phyloP scores from a whole-genome alignment of 2,329 filamentous ascomycete genomes.

The Sclerotinia nivalis region DNA sequence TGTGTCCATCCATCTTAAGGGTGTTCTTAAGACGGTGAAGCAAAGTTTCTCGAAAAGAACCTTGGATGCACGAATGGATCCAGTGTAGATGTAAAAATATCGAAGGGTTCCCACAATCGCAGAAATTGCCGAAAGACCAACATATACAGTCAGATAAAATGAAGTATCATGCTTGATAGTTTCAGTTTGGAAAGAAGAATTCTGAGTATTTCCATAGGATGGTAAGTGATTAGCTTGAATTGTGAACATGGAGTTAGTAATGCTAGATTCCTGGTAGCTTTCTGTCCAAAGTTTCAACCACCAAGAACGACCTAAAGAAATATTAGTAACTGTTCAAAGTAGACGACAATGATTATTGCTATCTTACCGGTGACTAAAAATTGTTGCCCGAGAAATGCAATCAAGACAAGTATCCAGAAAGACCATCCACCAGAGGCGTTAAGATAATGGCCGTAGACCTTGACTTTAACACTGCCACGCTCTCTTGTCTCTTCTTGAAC shows the following conservation, averaged over 20 bases:
- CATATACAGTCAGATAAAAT: constrained; percentile 70
- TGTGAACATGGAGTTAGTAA: constrained; percentile 45
- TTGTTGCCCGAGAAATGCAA: constrained; percentile 58
- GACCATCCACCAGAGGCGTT: constrained; percentile 62
- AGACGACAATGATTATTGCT: background rate
- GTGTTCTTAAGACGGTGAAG: constrained; percentile 67
- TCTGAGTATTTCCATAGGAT: constrained; percentile 12
- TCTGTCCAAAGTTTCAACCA: constrained; percentile 66
- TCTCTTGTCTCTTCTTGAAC: constrained; percentile 75
- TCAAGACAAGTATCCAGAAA: constrained; percentile 58
- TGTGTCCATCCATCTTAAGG: constrained; percentile 78
- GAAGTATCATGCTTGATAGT: constrained; percentile 42
- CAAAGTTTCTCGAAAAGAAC: constrained; percentile 67
- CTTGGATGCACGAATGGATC: constrained; percentile 69
- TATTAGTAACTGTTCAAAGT: constrained; percentile 15
- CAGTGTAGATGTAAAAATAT: constrained; percentile 63
- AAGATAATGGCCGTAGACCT: constrained; percentile 69
- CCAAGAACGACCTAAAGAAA: constrained; percentile 54
- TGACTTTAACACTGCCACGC: constrained; percentile 65
- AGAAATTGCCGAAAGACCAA: constrained; percentile 57
- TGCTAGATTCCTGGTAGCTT: constrained; percentile 42
- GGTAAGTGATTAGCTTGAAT: constrained; percentile 36
- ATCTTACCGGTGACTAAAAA: constrained; percentile 54
- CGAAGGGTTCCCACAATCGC: constrained; percentile 61
- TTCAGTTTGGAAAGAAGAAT: constrained; percentile 13